Percentiles rank a stretch among this genome's conserved stretches.
These are phyloP conservation scores for Yamadazyma tumulicola DNA, from an alignment of 805 yeast genomes.

Conservation along the genomic window DNA sequence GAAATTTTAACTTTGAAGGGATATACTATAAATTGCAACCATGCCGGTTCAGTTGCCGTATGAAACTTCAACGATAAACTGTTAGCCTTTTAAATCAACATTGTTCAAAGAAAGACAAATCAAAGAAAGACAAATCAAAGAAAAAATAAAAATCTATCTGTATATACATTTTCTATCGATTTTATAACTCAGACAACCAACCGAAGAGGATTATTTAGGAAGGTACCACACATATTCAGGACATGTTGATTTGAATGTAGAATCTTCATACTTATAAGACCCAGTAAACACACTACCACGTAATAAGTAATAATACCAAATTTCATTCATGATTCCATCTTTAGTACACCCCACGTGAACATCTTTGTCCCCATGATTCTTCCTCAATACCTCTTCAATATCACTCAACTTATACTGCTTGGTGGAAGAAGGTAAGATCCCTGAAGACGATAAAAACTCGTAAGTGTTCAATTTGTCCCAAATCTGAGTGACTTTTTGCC, in stretches of 20 bases:
- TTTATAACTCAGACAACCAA: no score
- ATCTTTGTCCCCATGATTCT: slow-evolving; percentile 47
- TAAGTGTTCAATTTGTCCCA: slow-evolving; percentile 48
- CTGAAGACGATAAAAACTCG: slow-evolving; percentile 60
- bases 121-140: no score
- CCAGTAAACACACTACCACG: slow-evolving; percentile 72
- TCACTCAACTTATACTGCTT: slow-evolving; percentile 56
- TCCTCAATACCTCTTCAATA: slow-evolving; percentile 49
- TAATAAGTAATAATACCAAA: slow-evolving; percentile 80
- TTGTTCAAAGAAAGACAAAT: no score
- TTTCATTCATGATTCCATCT: slow-evolving; percentile 46
- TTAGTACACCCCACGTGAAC: slow-evolving; percentile 61
- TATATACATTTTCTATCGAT: no score
- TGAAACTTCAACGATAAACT: no score
- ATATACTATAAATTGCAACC: no score
- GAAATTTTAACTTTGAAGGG: no score
- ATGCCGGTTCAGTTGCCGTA: no score
- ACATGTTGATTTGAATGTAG: slow-evolving; percentile 57
- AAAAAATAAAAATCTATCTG: no score
- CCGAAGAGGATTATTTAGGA: slow-evolving; percentile 12
- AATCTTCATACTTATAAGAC: slow-evolving; percentile 56
- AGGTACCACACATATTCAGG: slow-evolving; percentile 46
- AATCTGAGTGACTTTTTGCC: slow-evolving; percentile 25
- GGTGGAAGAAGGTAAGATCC: slow-evolving; percentile 63
- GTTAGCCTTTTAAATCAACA: no score